Evolutionary conservation across 345 rosid species (phyloP), one percentile per base, ranked within the genome.

Genomic region (Combretum micranthum): DNA sequence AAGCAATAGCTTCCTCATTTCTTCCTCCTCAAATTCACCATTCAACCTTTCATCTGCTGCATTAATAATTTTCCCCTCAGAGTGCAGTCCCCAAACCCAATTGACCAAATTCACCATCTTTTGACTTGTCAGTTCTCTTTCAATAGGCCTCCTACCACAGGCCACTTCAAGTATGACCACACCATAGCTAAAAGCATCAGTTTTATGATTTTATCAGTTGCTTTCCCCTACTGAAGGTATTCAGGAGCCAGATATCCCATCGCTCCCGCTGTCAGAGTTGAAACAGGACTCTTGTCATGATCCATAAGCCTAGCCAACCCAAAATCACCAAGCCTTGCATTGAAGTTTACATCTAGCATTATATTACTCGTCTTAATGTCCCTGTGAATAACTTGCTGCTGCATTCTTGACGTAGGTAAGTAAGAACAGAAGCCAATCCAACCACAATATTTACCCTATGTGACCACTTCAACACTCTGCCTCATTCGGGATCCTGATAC

Each of bases 201-300:
- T 89, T 49, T 79, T n/a, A n/a, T n/a, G n/a, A n/a, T n/a, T n/a
- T n/a, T 93, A 79, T 83, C 96, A 0, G 96, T 93, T 12, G 92
- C 99, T 56, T 78, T 89, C 4, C 99, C 99, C 49, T 75, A 83
- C 32, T 93, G 99, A 49, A 89, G 90, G 71, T 93, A 93, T 79
- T 93, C 97, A 10, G 99, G 97, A 52, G 99, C 99, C 1, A 93
- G 73, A 73, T 93, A 93, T 4, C 99, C 99, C 97, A 93, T 87
- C 0, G 97, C 87, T 55, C 99, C 99, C 0, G 97, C 99, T 2
- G 97, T 93, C 1, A 93, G 87, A 0, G 99, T 93, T 0, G 97
- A 87, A 47, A 89, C 86, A 0, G 97, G 99, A 63, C 97, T 93
- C 63, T 89, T 87, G 43, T 87, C 87, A 12, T 87, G 99, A 64